A percentile compares a stretch with the other conserved stretches of the same genome.
phyloP scores from a whole-genome alignment of 352 stramenopile species.

The Phytophthora podocarpi region DNA sequence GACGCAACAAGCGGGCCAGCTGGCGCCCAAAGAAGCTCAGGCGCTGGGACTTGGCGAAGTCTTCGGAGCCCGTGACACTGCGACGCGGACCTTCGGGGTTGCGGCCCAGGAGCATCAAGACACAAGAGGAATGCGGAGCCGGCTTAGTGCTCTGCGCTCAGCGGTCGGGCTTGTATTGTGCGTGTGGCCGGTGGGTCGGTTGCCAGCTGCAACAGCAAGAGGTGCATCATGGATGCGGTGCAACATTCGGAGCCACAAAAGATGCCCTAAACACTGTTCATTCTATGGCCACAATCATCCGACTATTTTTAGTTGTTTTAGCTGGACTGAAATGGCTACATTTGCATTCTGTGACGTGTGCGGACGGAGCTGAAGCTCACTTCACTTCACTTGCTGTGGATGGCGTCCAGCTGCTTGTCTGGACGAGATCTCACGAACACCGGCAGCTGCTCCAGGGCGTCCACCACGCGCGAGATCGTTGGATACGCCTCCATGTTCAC shows the following conservation, averaged over 20 bases:
- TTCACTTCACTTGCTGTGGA: too few relatives aligned
- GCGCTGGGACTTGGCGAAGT: conserved; percentile 37
- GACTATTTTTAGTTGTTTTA: conserved; percentile 32
- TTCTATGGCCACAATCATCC: conserved; percentile 7
- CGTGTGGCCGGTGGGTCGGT: too few relatives aligned
- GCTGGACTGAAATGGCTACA: conserved; percentile 18
- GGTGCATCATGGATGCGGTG: conserved; percentile 2
- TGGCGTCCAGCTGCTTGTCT: conserved; percentile 64
- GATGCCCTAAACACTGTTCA: conserved; percentile 5
- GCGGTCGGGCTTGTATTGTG: conserved; percentile 18
- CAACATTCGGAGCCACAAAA: conserved; percentile 26
- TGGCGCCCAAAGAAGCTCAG: conserved; percentile 53
- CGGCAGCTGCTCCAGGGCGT: conserved; percentile 62
- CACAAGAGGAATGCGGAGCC: background rate
- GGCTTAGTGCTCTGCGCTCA: background rate
- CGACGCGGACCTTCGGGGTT: conserved; percentile 24
- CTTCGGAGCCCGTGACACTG: conserved; percentile 30
- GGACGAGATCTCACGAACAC: conserved; percentile 84
- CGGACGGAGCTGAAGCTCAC: background rate
- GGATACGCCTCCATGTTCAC: conserved; percentile 88
- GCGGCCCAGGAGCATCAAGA: conserved; percentile 36
- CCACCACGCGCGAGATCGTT: conserved; percentile 74
- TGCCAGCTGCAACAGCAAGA: conserved; percentile 10
- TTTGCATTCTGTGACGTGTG: conserved; percentile 13
- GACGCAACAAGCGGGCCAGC: conserved; percentile 55